These are phyloP conservation scores for Pelargonium myrrhifolium DNA, from an alignment of 441 rosid genomes.

Conservation along the genomic window DNA sequence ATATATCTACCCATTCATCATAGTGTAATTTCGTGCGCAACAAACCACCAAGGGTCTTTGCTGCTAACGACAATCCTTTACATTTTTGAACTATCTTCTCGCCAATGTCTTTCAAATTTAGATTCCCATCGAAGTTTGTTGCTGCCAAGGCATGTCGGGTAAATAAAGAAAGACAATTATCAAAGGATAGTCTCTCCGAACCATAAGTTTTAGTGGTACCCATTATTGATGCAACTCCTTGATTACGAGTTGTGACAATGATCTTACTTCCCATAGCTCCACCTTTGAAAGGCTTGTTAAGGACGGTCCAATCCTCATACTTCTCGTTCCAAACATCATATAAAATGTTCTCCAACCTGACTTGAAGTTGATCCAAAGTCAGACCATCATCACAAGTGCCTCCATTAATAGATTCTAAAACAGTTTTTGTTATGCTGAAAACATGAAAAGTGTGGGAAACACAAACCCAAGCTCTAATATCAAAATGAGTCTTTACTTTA, in stretches of 20 bases:
- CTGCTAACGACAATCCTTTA: constrained; percentile 9
- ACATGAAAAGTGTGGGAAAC: constrained; percentile 9
- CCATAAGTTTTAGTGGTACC: not conserved
- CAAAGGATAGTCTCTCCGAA: not conserved
- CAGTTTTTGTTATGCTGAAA: not conserved
- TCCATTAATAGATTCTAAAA: not conserved
- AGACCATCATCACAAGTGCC: not conserved
- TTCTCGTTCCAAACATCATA: constrained; percentile 17
- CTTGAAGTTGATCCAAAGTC: not conserved
- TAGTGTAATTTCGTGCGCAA: not conserved
- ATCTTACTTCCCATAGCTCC: constrained; percentile 5
- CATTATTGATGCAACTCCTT: not conserved
- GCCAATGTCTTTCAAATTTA: not conserved
- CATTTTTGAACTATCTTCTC: constrained; percentile 4
- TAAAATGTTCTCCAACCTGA: not conserved
- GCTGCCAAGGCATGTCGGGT: not conserved
- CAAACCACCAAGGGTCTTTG: constrained; percentile 1
- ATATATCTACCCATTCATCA: constrained; percentile 2
- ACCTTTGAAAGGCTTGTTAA: not conserved
- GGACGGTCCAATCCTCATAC: not conserved
- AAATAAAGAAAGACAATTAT: constrained; percentile 10
- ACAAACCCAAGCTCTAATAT: constrained; percentile 9
- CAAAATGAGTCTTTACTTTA: not conserved
- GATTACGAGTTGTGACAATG: constrained; percentile 13
- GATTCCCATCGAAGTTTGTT: not conserved